phyloP scores from a whole-genome alignment of 495 filamentous ascomycete species.

The Lasiosphaeria miniovina region DNA sequence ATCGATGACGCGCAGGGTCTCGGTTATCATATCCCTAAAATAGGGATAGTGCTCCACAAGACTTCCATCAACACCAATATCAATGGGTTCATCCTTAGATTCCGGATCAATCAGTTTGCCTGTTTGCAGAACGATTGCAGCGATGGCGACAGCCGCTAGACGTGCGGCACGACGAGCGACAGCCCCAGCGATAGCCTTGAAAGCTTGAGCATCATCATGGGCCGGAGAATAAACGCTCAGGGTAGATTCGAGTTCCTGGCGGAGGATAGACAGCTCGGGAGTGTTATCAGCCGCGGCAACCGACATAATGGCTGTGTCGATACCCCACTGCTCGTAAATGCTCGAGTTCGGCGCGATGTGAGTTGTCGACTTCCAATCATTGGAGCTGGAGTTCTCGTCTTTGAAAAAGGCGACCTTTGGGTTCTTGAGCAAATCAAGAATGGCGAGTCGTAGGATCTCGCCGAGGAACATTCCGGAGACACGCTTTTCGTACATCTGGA shows the following conservation, averaged over 20 bases:
- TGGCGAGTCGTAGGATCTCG: slow-evolving; percentile 79
- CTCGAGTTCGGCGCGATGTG: slow-evolving; percentile 58
- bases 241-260: slow-evolving; percentile 71
- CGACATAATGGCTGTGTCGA: slow-evolving; percentile 85
- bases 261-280: slow-evolving; percentile 58
- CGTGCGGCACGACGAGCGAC: slow-evolving; percentile 86
- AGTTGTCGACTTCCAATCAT: slow-evolving; percentile 66
- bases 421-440: slow-evolving; percentile 65
- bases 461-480: slow-evolving; percentile 98
- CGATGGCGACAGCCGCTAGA: slow-evolving; percentile 83
- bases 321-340: slow-evolving; percentile 78
- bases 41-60: slow-evolving; percentile 90
- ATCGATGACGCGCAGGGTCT: slow-evolving; percentile 66
- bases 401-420: slow-evolving; percentile 62
- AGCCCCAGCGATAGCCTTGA: slow-evolving; percentile 75
- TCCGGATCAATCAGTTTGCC: slow-evolving; percentile 54
- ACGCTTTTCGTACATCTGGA: slow-evolving; percentile 99
- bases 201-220: slow-evolving; percentile 74
- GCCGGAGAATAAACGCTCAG: slow-evolving; percentile 68
- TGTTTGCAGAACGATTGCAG: slow-evolving; percentile 72
- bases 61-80: slow-evolving; percentile 87
- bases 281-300: slow-evolving; percentile 73
- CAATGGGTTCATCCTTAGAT: slow-evolving; percentile 60
- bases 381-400: slow-evolving; percentile 59
- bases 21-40: slow-evolving; percentile 73